Evolutionary conservation across 768 basidiomycete genomes (phyloP), one percentile per base, ranked within the genome.

Genomic region (Suillus alpinus): DNA sequence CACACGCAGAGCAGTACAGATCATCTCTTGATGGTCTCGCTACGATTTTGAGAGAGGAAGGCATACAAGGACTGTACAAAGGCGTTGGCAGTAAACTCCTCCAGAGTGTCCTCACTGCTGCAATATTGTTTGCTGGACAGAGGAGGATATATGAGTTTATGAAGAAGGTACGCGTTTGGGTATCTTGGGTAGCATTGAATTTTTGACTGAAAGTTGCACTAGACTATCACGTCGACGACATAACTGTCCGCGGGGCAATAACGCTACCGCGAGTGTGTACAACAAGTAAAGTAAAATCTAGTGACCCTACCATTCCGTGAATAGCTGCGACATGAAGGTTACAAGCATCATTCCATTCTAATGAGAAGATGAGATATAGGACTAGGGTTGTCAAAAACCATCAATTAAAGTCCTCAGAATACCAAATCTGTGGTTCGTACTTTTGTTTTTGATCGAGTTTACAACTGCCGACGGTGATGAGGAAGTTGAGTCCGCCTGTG

Each of bases 61-160:
- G 91, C 2, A 64, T 90, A n/a, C 79, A 78, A 66, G 95, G 95
- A 2, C 72, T 97, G 23, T 97, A 97, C 80, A 89, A 85, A 65
- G 95, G 95, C 6, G 83, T 95, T 31, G 81, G 82, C 14, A 92
- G 88, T 68, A 99, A 99, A 77, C 85, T 99, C 23, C 60, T 91
- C 5, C 96, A 98, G 75, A 94, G 91, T 64, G 92, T 97, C 1
- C 80, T 98, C 55, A 96, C 94, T 8, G 95, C 95, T 16, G 94
- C 94, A 6, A 93, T 98, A 66, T 81, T 98, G 65, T 98, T 98
- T 70, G 91, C 88, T 14, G 86, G 91, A 7, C 96, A 98, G 74
- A 83, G 88, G 67, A 82, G 94, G 64, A 85, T 92, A 58, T 92
- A 87, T 60, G 88, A 91, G 66, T 62, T 87, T n/a, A 86, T 84